Evolutionary conservation across 495 filamentous ascomycete species (phyloP).

Genomic region (Penicillium cinerascens): DNA sequence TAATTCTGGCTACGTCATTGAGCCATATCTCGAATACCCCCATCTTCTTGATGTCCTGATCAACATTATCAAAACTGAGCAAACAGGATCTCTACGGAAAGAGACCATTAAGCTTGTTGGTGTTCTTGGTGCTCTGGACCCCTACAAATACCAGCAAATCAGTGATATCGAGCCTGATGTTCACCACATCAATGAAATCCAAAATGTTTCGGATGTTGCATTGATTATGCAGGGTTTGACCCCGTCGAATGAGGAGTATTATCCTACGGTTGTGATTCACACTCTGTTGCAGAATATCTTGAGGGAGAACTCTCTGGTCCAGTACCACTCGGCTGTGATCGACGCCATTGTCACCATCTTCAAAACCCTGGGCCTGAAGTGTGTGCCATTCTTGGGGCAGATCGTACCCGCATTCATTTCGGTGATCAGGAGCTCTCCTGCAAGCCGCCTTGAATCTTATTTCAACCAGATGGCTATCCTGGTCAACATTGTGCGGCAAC

Average conservation of each 20-base stretch:
- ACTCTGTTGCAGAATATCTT: constrained; percentile 82
- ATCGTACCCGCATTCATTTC: constrained; percentile 90
- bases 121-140: constrained; percentile 92
- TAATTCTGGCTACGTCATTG: constrained; percentile 95
- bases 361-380: constrained; percentile 89
- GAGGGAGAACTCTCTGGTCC: constrained; percentile 78
- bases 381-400: constrained; percentile 85
- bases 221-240: constrained; percentile 98
- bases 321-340: constrained; percentile 93
- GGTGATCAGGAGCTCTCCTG: constrained; percentile 74
- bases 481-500: constrained; percentile 91
- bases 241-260: constrained; percentile 95
- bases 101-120: constrained; percentile 96
- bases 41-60: constrained; percentile 88
- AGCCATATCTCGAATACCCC: constrained; percentile 91
- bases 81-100: constrained; percentile 75
- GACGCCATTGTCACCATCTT: constrained; percentile 99
- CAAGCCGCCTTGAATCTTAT: constrained; percentile 79
- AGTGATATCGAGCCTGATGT: constrained; percentile 47
- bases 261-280: constrained; percentile 95
- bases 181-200: constrained; percentile 52
- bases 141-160: constrained; percentile 83
- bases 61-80: constrained; percentile 87
- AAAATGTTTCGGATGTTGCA: constrained; percentile 84
- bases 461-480: constrained; percentile 93